Evolutionary conservation across 2,329 filamentous ascomycete species (phyloP).

Genomic region (Didymella pomorum): DNA sequence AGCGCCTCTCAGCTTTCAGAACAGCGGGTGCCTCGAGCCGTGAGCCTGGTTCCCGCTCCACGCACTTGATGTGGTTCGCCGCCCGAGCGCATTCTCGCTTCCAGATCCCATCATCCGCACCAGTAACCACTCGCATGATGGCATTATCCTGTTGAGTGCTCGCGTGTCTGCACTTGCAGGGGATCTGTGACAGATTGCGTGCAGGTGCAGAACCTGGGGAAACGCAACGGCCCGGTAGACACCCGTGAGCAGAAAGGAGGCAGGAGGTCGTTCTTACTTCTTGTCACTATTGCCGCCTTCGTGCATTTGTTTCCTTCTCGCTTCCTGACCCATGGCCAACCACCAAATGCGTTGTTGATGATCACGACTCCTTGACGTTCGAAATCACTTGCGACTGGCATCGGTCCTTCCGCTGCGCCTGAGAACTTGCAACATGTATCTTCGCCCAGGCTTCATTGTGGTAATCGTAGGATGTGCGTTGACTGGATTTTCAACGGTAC

Average conservation of each 20-base stretch:
- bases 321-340: background rate
- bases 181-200: constrained; percentile 25
- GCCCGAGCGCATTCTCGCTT: constrained; percentile 2
- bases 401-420: background rate
- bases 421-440: constrained; percentile 31
- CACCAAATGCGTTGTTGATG: constrained; percentile 1
- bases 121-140: constrained; percentile 22
- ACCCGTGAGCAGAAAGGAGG: constrained; percentile 6
- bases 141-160: constrained; percentile 16
- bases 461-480: constrained; percentile 46
- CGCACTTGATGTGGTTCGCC: constrained; percentile 5
- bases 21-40: background rate
- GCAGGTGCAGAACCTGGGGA: constrained; percentile 31
- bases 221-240: constrained; percentile 20
- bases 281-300: background rate
- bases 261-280: background rate
- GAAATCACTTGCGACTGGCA: constrained; percentile 1
- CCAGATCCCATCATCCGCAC: constrained; percentile 11
- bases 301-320: background rate
- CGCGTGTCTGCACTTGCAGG: constrained; percentile 17
- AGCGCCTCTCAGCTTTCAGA: background rate
- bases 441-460: constrained; percentile 46
- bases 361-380: background rate
- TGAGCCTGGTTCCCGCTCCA: background rate
- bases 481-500: constrained; percentile 44